phyloP scores from a whole-genome alignment of 768 basidiomycete genomes.

The Grammothele lineata region DNA sequence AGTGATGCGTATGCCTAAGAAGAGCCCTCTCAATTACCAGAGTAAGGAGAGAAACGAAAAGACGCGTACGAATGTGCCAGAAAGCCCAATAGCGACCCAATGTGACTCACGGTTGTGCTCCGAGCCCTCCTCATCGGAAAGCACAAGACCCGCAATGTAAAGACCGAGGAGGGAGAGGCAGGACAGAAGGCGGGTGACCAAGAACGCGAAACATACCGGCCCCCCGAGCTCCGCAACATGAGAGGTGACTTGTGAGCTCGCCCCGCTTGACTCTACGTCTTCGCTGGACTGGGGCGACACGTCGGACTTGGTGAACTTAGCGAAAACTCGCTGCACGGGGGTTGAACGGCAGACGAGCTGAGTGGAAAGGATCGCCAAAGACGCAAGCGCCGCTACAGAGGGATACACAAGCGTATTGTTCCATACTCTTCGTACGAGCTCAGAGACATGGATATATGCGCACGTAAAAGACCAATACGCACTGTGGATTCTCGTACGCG shows the following conservation, averaged over 20 bases:
- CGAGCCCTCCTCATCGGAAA: conserved; percentile 16
- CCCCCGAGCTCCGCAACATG: conserved; percentile 38
- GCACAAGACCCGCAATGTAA: conserved; percentile 39
- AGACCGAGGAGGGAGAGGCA: conserved; percentile 46
- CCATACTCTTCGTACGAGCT: conserved; percentile 6
- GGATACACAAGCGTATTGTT: conserved; percentile 12
- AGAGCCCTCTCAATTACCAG: conserved; percentile 27
- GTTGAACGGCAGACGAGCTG: conserved; percentile 11
- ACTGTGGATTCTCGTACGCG: conserved; percentile 1
- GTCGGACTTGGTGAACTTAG: conserved; percentile 6
- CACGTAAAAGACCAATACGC: neutral
- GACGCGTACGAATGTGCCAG: conserved; percentile 16
- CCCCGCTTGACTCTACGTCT: conserved; percentile 1
- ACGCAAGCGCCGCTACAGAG: conserved; percentile 5
- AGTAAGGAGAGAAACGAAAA: neutral
- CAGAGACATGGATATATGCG: neutral
- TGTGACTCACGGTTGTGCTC: neutral
- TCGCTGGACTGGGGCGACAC: neutral
- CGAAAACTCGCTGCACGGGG: conserved; percentile 3
- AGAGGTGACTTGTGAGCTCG: neutral
- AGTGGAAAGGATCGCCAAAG: conserved; percentile 6
- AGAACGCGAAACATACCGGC: conserved; percentile 41
- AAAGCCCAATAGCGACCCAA: conserved; percentile 11
- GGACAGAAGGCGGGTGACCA: conserved; percentile 41
- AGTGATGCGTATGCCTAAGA: conserved; percentile 22